These are phyloP conservation scores for Aphanomyces stellatus DNA, from an alignment of 352 stramenopile genomes.

Conservation along the genomic window DNA sequence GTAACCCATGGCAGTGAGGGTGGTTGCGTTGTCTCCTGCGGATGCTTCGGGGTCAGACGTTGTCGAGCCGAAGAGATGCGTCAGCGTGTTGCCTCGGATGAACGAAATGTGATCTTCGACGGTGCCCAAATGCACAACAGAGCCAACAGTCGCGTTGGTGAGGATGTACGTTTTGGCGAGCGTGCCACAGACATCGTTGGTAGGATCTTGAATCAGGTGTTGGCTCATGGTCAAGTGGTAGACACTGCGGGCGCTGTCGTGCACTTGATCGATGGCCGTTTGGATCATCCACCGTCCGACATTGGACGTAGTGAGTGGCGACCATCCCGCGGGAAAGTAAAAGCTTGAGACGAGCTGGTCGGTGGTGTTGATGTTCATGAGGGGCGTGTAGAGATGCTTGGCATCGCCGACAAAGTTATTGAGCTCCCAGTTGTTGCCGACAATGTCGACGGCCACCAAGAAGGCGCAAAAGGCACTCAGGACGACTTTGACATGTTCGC, in stretches of 20 bases:
- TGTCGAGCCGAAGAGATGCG: background rate
- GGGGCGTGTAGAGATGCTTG: background rate
- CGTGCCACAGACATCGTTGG: background rate
- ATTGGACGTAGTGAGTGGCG: background rate
- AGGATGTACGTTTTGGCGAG: background rate
- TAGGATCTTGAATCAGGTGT: background rate
- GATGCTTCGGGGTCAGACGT: too few relatives aligned
- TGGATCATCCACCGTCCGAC: background rate
- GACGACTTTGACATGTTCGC: too few relatives aligned
- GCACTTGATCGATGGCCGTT: background rate
- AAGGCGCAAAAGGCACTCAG: background rate
- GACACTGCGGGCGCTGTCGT: background rate
- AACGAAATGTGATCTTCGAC: constrained; percentile 8
- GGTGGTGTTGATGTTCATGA: background rate
- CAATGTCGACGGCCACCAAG: background rate
- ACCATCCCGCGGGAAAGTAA: background rate
- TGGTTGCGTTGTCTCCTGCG: background rate
- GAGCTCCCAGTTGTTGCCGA: constrained; percentile 15
- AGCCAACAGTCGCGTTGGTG: background rate
- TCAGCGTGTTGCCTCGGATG: background rate
- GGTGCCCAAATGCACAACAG: background rate
- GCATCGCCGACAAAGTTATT: constrained; percentile 9
- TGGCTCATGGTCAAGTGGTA: constrained; percentile 1
- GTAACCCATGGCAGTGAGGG: background rate
- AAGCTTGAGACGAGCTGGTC: background rate